phyloP scores from a whole-genome alignment of 1,139 yeast genomes.

The Kodamaea derodonti region DNA sequence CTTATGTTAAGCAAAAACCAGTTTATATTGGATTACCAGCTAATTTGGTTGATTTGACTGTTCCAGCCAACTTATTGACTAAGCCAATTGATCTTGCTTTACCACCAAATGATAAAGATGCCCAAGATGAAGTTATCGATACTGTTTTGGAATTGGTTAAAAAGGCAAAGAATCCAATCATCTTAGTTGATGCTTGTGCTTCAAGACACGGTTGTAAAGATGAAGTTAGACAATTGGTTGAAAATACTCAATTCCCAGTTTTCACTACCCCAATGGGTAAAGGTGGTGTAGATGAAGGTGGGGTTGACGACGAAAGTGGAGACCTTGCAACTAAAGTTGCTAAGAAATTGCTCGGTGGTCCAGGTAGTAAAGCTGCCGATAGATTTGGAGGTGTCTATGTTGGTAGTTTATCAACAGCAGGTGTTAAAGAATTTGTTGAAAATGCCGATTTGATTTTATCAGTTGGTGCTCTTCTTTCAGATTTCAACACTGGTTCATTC shows the following conservation, averaged over 20 bases:
- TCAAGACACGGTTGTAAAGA: constrained; percentile 28
- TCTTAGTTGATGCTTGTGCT: constrained; percentile 37
- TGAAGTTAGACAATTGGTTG: constrained; percentile 30
- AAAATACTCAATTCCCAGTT: constrained; percentile 25
- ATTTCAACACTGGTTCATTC: constrained; percentile 40
- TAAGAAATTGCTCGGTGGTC: constrained; percentile 21
- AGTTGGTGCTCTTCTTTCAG: constrained; percentile 31
- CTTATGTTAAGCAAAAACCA: constrained; percentile 36
- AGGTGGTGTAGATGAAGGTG: constrained; percentile 21
- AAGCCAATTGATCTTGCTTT: constrained; percentile 29
- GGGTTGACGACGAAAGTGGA: constrained; percentile 30
- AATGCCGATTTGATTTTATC: constrained; percentile 18
- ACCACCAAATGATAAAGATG: constrained; percentile 25
- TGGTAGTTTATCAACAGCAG: constrained; percentile 18
- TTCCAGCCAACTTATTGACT: constrained; percentile 26
- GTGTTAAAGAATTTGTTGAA: constrained; percentile 17
- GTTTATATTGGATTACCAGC: constrained; percentile 38
- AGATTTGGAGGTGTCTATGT: constrained; percentile 21
- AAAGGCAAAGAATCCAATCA: constrained; percentile 28
- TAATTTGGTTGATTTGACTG: constrained; percentile 33
- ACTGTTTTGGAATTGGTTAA: constrained; percentile 25
- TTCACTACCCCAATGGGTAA: constrained; percentile 21
- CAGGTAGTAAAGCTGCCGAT: constrained; percentile 8
- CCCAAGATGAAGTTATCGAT: constrained; percentile 31
- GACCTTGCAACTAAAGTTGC: constrained; percentile 22